Conservation (phyloP, 148 eudicot genomes). For the Heliosperma pusillum region DNA sequence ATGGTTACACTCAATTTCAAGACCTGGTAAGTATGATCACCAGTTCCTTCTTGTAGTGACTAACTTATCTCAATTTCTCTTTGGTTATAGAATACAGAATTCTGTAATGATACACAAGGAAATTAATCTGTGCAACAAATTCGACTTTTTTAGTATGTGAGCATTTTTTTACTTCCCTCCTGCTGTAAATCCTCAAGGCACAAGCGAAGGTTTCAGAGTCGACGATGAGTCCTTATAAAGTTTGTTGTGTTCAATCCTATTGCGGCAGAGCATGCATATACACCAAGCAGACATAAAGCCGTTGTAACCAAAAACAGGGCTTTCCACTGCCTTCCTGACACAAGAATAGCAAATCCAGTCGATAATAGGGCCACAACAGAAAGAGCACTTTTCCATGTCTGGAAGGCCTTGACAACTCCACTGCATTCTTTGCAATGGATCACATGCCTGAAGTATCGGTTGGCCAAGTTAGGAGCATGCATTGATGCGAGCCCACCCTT, state of each 20-base stretch:
- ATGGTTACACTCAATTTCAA: background rate
- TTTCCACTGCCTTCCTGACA: conserved; percentile 80
- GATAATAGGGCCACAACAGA: conserved; percentile 51
- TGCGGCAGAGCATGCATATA: conserved; percentile 59
- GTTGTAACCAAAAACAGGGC: conserved; percentile 50
- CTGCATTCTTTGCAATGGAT: conserved; percentile 87
- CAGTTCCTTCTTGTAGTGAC: background rate
- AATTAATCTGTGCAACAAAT: background rate
- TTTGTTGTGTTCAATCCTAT: conserved; percentile 74
- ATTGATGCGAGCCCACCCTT: conserved; percentile 77
- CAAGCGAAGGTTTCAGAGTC: conserved; percentile 38
- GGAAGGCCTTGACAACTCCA: conserved; percentile 48
- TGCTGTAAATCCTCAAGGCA: background rate
- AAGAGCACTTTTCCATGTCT: conserved; percentile 62
- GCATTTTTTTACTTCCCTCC: background rate
- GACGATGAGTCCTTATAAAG: conserved; percentile 85
- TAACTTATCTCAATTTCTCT: background rate
- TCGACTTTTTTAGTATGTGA: background rate
- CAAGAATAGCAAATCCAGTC: conserved; percentile 64
- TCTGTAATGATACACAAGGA: background rate
- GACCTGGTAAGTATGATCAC: background rate
- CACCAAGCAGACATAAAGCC: conserved; percentile 58
- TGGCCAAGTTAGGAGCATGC: conserved; percentile 74
- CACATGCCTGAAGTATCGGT: conserved; percentile 79
- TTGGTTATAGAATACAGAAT: conserved; percentile 13